Evolutionary conservation across 2,329 filamentous ascomycete species (phyloP).

Genomic region (Arachnomyces sp.): DNA sequence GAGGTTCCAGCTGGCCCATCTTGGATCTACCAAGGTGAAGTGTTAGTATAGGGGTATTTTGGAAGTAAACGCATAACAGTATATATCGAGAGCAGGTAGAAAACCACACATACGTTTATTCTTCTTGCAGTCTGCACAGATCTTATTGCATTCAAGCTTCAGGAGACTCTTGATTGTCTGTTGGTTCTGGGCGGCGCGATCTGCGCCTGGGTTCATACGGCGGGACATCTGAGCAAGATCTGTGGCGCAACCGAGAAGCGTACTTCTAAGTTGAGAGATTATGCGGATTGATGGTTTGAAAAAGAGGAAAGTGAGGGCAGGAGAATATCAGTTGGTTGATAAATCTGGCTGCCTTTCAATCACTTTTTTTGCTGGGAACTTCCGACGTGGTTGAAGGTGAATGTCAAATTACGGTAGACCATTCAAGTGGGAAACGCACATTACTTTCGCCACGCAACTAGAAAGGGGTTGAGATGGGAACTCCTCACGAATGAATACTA

Average conservation of each 20-base stretch:
- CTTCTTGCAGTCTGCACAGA: slow-evolving; percentile 95
- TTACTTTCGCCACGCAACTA: neutral
- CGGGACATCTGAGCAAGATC: slow-evolving; percentile 25
- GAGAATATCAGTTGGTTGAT: too few relatives aligned
- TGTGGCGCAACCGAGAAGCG: too few relatives aligned
- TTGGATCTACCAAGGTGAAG: slow-evolving; percentile 56
- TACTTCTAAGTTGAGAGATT: neutral
- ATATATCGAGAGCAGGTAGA: slow-evolving; percentile 9
- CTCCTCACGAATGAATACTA: too few relatives aligned
- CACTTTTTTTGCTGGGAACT: too few relatives aligned
- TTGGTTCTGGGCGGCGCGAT: slow-evolving; percentile 87
- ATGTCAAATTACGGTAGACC: too few relatives aligned
- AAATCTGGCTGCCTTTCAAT: too few relatives aligned
- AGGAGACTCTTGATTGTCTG: slow-evolving; percentile 88
- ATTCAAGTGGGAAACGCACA: too few relatives aligned
- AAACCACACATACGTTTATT: slow-evolving; percentile 70
- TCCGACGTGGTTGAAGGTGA: too few relatives aligned
- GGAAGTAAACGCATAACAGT: neutral
- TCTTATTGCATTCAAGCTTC: slow-evolving; percentile 92
- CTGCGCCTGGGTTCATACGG: slow-evolving; percentile 53
- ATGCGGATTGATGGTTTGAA: neutral
- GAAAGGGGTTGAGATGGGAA: neutral
- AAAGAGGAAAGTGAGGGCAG: too few relatives aligned
- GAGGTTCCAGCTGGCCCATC: slow-evolving; percentile 99
- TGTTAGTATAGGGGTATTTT: slow-evolving; percentile 14